phyloP scores from a whole-genome alignment of 768 basidiomycete genomes.

The Collybia nuda region DNA sequence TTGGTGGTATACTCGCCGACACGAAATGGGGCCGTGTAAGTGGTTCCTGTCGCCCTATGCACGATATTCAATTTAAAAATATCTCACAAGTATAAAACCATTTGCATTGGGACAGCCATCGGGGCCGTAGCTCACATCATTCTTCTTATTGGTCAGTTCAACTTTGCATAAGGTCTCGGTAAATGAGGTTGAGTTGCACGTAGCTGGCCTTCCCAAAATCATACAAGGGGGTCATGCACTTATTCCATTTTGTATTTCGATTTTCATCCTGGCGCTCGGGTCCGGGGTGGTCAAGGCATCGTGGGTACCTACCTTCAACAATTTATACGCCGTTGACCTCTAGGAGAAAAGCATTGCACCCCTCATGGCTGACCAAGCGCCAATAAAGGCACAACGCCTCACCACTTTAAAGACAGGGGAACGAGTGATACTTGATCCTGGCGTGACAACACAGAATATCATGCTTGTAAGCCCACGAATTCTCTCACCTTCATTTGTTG shows the following conservation, averaged over 20 bases:
- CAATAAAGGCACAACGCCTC: slow-evolving; percentile 8
- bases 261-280: slow-evolving; percentile 6
- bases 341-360: slow-evolving; percentile 10
- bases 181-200: background rate
- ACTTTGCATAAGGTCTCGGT: background rate
- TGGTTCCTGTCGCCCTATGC: background rate
- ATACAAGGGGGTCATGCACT: slow-evolving; percentile 15
- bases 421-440: slow-evolving; percentile 15
- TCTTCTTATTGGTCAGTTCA: slow-evolving; percentile 9
- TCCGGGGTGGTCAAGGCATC: slow-evolving; percentile 14
- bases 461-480: slow-evolving; percentile 14
- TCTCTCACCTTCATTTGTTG: too few relatives aligned
- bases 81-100: slow-evolving; percentile 40
- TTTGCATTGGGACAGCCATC: slow-evolving; percentile 27
- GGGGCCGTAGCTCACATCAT: slow-evolving; percentile 20
- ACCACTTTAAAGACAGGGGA: slow-evolving; percentile 10
- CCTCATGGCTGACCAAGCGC: slow-evolving; percentile 16
- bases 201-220: slow-evolving; percentile 11
- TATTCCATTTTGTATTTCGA: slow-evolving; percentile 10
- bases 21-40: slow-evolving; percentile 33
- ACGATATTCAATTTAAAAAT: background rate
- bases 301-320: slow-evolving; percentile 1
- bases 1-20: slow-evolving; percentile 39
- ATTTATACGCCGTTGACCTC: too few relatives aligned
- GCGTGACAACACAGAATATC: slow-evolving; percentile 14